These are phyloP conservation scores for Plasmodium ovale DNA, from an alignment of 169 alveolate genomes.

Conservation along the genomic window DNA sequence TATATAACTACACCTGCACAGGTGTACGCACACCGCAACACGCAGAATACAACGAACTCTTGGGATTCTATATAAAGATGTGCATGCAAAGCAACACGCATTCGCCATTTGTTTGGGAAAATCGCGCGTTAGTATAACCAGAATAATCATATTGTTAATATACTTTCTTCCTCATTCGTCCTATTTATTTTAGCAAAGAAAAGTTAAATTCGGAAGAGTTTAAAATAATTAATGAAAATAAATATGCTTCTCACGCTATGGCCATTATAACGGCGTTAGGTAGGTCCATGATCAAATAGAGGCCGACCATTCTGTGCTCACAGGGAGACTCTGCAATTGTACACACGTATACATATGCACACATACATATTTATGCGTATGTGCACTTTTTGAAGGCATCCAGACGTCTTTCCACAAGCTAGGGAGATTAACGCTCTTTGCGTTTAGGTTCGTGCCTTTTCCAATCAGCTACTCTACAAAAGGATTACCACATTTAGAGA, in stretches of 20 bases:
- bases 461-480: neutral
- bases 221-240: constrained; percentile 39
- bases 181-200: constrained; percentile 49
- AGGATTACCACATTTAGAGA: neutral
- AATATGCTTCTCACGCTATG: constrained; percentile 36
- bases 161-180: too few relatives aligned
- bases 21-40: neutral
- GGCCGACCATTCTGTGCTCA: too few relatives aligned
- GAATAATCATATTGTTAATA: too few relatives aligned
- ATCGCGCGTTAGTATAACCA: too few relatives aligned
- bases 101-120: too few relatives aligned
- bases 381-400: constrained; percentile 28
- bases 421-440: constrained; percentile 7
- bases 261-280: constrained; percentile 56
- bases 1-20: neutral
- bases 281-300: constrained; percentile 7
- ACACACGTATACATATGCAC: neutral
- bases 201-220: constrained; percentile 40
- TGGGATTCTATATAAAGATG: too few relatives aligned
- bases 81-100: too few relatives aligned
- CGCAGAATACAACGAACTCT: too few relatives aligned
- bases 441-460: constrained; percentile 20
- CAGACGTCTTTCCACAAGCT: constrained; percentile 24
- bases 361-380: neutral
- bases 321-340: too few relatives aligned